These are phyloP conservation scores for Fraxinus anomala DNA, from an alignment of 257 asterid species.

Conservation along the genomic window DNA sequence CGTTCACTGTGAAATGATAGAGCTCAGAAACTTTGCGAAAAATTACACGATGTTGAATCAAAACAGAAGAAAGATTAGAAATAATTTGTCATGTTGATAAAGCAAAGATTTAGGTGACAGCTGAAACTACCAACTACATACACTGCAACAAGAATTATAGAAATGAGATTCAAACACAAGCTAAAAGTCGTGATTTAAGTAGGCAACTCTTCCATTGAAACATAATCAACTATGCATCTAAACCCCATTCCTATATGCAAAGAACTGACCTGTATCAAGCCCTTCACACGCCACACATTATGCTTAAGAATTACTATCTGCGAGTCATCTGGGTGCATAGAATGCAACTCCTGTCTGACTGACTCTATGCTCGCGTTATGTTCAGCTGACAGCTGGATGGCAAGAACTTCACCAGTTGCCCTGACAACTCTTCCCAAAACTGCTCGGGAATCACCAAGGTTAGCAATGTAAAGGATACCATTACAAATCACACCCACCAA, in stretches of 20 bases:
- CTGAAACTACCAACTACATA: neutral
- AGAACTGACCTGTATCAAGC: constrained; percentile 48
- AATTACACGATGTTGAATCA: neutral
- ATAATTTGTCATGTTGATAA: neutral
- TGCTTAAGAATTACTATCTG: constrained; percentile 51
- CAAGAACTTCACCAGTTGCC: constrained; percentile 51
- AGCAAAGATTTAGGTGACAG: neutral
- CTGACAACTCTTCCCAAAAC: constrained; percentile 48
- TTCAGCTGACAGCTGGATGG: constrained; percentile 49
- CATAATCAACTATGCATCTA: neutral
- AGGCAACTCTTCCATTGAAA: neutral
- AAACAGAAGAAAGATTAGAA: neutral
- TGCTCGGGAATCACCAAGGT: constrained; percentile 54
- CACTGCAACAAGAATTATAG: neutral
- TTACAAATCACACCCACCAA: constrained; percentile 45
- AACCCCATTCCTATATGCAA: neutral
- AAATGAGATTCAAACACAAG: no score
- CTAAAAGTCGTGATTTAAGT: neutral
- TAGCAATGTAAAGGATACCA: constrained; percentile 47
- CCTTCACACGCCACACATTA: constrained; percentile 59
- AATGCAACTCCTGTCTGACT: constrained; percentile 49
- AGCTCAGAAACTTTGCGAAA: neutral
- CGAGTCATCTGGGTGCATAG: constrained; percentile 53
- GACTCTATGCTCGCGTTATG: constrained; percentile 55
- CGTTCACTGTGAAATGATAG: neutral